Conservation (phyloP, 1,139 yeast genomes). For the Suhomyces yuchorum region DNA sequence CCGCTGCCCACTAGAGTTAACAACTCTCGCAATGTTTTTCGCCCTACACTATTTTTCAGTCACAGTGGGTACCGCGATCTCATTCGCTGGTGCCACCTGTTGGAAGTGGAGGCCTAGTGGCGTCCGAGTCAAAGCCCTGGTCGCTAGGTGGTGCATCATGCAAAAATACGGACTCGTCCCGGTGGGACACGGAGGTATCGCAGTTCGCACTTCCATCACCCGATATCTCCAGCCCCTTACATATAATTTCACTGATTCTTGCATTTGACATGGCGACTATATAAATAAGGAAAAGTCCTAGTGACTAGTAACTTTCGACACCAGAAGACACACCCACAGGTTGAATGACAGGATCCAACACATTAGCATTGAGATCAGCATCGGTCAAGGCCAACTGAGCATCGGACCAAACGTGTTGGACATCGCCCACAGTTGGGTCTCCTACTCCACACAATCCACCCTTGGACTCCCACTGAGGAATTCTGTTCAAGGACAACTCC, state of each 20-base stretch:
- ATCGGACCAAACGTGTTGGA: constrained; percentile 79
- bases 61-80: background rate
- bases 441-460: constrained; percentile 96
- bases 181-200: background rate
- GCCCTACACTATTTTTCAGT: background rate
- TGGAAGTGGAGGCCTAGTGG: too few relatives aligned
- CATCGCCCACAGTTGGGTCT: constrained; percentile 41
- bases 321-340: constrained; percentile 75
- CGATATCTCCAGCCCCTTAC: constrained; percentile 11
- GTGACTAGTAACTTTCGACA: constrained; percentile 24
- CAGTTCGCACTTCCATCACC: background rate
- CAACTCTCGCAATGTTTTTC: background rate
- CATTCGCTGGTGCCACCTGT: background rate
- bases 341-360: constrained; percentile 57
- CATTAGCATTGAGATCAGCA: constrained; percentile 65
- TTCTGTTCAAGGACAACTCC: constrained; percentile 73
- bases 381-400: constrained; percentile 67
- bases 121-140: background rate
- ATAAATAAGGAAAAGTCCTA: background rate
- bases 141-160: background rate
- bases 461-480: constrained; percentile 69
- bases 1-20: too few relatives aligned
- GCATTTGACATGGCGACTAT: constrained; percentile 6
- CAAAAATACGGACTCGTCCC: background rate
- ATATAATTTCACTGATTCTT: background rate